These are phyloP conservation scores for Colletotrichum sojae DNA, from an alignment of 2,329 filamentous ascomycete species.

Conservation along the genomic window DNA sequence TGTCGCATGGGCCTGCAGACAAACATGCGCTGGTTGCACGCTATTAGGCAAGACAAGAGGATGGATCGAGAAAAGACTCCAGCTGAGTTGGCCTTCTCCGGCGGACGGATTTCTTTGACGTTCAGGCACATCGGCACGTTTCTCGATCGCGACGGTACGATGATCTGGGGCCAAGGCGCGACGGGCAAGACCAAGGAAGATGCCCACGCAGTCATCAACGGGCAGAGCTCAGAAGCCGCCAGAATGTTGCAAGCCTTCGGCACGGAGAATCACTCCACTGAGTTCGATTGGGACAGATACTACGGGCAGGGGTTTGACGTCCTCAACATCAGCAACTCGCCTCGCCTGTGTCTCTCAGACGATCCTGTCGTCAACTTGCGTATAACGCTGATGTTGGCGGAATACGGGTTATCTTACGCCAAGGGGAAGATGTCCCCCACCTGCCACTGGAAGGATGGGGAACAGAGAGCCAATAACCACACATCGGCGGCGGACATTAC, in stretches of 20 bases:
- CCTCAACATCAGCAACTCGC: constrained; percentile 72
- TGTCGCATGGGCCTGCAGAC: constrained; percentile 85
- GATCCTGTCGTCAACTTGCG: constrained; percentile 65
- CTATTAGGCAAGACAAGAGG: constrained; percentile 91
- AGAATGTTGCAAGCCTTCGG: constrained; percentile 85
- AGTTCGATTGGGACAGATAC: constrained; percentile 80
- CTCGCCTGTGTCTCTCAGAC: constrained; percentile 64
- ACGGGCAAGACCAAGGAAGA: constrained; percentile 73
- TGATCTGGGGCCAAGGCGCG: constrained; percentile 95
- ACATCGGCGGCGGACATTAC: constrained; percentile 44
- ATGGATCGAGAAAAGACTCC: constrained; percentile 74
- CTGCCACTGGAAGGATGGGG: constrained; percentile 47
- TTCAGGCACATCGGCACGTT: constrained; percentile 93
- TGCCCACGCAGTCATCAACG: constrained; percentile 78
- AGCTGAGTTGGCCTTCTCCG: constrained; percentile 79
- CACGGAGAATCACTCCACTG: constrained; percentile 81
- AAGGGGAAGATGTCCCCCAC: constrained; percentile 57
- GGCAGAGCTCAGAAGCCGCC: constrained; percentile 75
- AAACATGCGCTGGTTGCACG: constrained; percentile 91
- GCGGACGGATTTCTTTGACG: constrained; percentile 90
- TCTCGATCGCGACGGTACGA: constrained; percentile 71
- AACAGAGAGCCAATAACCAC: constrained; percentile 17
- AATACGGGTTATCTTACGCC: constrained; percentile 62
- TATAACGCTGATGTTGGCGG: constrained; percentile 65
- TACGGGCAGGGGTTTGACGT: constrained; percentile 92